These are phyloP conservation scores for Fragaria iinumae DNA, from an alignment of 306 rosid genomes.

Conservation along the genomic window DNA sequence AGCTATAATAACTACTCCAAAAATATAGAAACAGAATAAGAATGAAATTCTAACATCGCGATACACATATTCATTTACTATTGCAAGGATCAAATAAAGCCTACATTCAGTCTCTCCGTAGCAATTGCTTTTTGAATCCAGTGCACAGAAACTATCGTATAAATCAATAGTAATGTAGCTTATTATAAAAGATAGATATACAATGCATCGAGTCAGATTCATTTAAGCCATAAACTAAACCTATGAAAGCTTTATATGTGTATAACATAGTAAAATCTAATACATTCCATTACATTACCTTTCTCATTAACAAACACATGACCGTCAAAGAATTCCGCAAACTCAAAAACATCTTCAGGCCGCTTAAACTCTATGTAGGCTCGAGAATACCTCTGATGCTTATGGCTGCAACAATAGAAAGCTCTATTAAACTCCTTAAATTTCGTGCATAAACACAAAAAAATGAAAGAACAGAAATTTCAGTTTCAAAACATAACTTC, in stretches of 20 bases:
- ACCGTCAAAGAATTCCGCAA: slow-evolving; percentile 78
- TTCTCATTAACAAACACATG: slow-evolving; percentile 91
- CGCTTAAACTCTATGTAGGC: slow-evolving; percentile 75
- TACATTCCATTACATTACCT: slow-evolving; percentile 40
- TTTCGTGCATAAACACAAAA: background rate
- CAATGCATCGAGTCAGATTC: background rate
- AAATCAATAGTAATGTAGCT: background rate
- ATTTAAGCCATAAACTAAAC: background rate
- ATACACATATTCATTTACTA: background rate
- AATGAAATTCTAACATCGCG: background rate
- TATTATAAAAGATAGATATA: background rate
- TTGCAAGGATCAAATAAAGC: background rate
- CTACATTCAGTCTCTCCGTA: background rate
- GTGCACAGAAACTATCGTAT: background rate
- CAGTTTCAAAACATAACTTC: slow-evolving; percentile 1
- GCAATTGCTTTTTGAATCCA: background rate
- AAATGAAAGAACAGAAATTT: background rate
- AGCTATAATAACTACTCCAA: slow-evolving; percentile 5
- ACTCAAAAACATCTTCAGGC: slow-evolving; percentile 76
- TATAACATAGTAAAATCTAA: background rate
- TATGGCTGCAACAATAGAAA: slow-evolving; percentile 60
- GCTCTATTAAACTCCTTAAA: slow-evolving; percentile 2
- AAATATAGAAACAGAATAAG: background rate
- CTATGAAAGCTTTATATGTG: background rate
- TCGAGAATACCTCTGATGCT: slow-evolving; percentile 70